Conservation (phyloP, 257 asterid genomes). For the Plantago ovata region DNA sequence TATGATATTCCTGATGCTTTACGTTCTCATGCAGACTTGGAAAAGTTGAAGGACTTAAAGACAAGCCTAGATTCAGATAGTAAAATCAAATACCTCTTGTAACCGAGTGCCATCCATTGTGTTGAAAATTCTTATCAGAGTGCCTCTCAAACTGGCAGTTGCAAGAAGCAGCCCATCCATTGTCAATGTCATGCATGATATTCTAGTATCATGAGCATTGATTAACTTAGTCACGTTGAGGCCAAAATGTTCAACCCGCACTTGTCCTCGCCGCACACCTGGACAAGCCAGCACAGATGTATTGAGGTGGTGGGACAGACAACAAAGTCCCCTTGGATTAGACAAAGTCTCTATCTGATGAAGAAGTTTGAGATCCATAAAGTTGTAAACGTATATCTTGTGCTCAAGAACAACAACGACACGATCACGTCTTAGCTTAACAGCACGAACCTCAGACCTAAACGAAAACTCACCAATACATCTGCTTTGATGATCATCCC, state of each 20-base stretch:
- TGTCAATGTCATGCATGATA: constrained; percentile 78
- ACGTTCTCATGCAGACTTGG: constrained; percentile 6
- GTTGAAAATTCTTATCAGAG: constrained; percentile 89
- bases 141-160: constrained; percentile 86
- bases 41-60: constrained; percentile 3
- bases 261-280: constrained; percentile 77
- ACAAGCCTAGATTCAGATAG: constrained; percentile 3
- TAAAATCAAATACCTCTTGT: constrained; percentile 69
- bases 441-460: constrained; percentile 87
- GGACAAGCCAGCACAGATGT: constrained; percentile 87
- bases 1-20: constrained; percentile 8
- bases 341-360: constrained; percentile 82
- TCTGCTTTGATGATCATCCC: constrained; percentile 97
- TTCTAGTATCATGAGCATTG: constrained; percentile 81
- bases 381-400: constrained; percentile 81
- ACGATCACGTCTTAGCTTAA: constrained; percentile 78
- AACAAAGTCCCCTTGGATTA: constrained; percentile 88
- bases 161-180: constrained; percentile 94
- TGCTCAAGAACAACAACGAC: constrained; percentile 86
- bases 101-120: constrained; percentile 89
- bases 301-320: constrained; percentile 73
- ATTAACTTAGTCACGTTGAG: constrained; percentile 67
- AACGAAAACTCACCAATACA: constrained; percentile 90
- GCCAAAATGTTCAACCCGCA: constrained; percentile 95
- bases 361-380: constrained; percentile 86